Evolutionary conservation across 169 alveolate species (phyloP).

Genomic region (Theileria orientalis): DNA sequence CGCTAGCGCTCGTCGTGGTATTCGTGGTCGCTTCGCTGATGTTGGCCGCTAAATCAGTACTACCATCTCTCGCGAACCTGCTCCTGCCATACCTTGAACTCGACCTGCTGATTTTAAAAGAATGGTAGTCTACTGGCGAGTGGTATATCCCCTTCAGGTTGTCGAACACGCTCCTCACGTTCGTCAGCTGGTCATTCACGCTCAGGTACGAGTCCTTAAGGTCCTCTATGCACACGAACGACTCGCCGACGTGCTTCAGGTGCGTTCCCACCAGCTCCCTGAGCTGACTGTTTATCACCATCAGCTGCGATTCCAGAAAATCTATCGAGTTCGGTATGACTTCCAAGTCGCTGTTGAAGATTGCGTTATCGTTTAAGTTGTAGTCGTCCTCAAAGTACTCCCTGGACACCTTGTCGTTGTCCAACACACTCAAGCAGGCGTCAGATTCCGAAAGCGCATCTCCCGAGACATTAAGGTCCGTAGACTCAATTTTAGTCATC

Average conservation of each 20-base stretch:
- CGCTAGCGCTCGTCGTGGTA: neutral
- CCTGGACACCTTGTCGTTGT: constrained; percentile 19
- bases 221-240: constrained; percentile 51
- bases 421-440: neutral
- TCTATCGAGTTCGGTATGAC: constrained; percentile 37
- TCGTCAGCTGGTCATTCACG: constrained; percentile 24
- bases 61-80: no score
- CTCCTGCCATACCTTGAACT: no score
- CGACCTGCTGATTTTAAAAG: neutral
- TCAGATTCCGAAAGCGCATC: neutral
- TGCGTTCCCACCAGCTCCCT: constrained; percentile 58
- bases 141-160: neutral
- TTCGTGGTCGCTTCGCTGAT: neutral
- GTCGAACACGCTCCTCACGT: constrained; percentile 8
- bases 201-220: constrained; percentile 27
- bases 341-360: constrained; percentile 36
- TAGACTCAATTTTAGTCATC: neutral
- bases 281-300: constrained; percentile 36
- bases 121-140: neutral
- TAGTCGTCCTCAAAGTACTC: constrained; percentile 53
- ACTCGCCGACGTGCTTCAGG: constrained; percentile 43
- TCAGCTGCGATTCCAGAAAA: constrained; percentile 44
- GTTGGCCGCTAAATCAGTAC: no score
- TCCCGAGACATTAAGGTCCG: neutral
- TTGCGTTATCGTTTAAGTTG: constrained; percentile 12